A percentile compares a stretch with the other conserved stretches of the same genome.
phyloP scores from a whole-genome alignment of 306 rosid genomes.

The Cicer judaicum region DNA sequence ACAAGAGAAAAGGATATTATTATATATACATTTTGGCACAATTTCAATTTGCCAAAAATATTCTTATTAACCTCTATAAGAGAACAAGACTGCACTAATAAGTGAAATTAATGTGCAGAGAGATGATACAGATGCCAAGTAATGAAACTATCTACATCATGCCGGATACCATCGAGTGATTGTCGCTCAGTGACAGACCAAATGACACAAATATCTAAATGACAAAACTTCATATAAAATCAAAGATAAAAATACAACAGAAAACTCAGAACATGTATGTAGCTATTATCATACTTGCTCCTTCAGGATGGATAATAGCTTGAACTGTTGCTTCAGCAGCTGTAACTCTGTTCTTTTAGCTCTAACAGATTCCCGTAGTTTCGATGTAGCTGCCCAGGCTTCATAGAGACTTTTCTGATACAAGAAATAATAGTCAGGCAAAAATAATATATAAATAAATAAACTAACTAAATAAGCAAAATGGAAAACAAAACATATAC shows the following conservation, averaged over 20 bases:
- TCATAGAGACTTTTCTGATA: slow-evolving; percentile 75
- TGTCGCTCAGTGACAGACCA: neutral
- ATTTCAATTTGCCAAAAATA: slow-evolving; percentile 7
- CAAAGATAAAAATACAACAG: slow-evolving; percentile 32
- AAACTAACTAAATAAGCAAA: slow-evolving; percentile 28
- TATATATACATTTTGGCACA: neutral
- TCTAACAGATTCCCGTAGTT: slow-evolving; percentile 85
- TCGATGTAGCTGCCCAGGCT: slow-evolving; percentile 74
- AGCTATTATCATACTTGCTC: slow-evolving; percentile 73
- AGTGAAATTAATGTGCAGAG: neutral
- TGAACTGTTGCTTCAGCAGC: slow-evolving; percentile 66
- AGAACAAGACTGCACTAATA: neutral
- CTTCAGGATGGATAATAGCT: slow-evolving; percentile 75
- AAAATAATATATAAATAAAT: slow-evolving; percentile 16
- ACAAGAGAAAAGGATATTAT: slow-evolving; percentile 17
- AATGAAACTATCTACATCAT: slow-evolving; percentile 28
- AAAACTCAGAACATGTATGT: neutral
- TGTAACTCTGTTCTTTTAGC: slow-evolving; percentile 81
- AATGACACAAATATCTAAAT: slow-evolving; percentile 10
- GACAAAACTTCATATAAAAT: slow-evolving; percentile 25
- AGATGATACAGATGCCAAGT: slow-evolving; percentile 1
- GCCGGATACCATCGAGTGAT: slow-evolving; percentile 30
- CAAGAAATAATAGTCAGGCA: slow-evolving; percentile 43
- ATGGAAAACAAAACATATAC: slow-evolving; percentile 24
- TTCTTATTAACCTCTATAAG: slow-evolving; percentile 21